A percentile compares a stretch with the other conserved stretches of the same genome.
phyloP scores from a whole-genome alignment of 2,329 filamentous ascomycete genomes.

The Neoscytalidium dimidiatum region DNA sequence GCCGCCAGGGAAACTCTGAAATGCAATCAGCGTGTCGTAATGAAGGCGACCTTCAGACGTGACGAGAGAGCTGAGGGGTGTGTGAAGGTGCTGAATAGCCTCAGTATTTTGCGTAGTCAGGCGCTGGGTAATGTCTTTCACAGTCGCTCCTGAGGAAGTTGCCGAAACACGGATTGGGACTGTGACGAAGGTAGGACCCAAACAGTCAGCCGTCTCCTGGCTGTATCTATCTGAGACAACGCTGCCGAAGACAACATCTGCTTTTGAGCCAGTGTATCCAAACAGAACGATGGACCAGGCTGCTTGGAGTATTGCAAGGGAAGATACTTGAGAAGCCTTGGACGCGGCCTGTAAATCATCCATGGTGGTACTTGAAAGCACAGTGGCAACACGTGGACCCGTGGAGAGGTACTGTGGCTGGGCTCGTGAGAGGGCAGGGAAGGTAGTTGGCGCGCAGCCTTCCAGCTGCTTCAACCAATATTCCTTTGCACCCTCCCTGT shows the following conservation, averaged over 20 bases:
- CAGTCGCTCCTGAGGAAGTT: neutral
- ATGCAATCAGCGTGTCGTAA: slow-evolving; percentile 16
- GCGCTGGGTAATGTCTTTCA: slow-evolving; percentile 10
- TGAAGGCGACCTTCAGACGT: slow-evolving; percentile 15
- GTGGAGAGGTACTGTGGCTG: neutral
- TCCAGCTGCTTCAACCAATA: slow-evolving; percentile 66
- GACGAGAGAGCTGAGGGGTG: slow-evolving; percentile 10
- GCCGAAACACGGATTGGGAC: slow-evolving; percentile 17
- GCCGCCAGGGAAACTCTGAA: slow-evolving; percentile 17
- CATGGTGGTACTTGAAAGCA: neutral
- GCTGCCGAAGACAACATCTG: slow-evolving; percentile 18
- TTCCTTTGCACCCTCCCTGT: slow-evolving; percentile 49
- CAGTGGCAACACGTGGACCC: slow-evolving; percentile 3
- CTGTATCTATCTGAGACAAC: slow-evolving; percentile 18
- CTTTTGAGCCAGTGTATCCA: slow-evolving; percentile 13
- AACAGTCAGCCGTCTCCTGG: slow-evolving; percentile 15
- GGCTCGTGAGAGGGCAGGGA: slow-evolving; percentile 29
- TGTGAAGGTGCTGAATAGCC: slow-evolving; percentile 16
- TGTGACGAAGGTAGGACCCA: slow-evolving; percentile 16
- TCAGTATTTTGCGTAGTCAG: slow-evolving; percentile 15
- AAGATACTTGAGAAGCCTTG: slow-evolving; percentile 9
- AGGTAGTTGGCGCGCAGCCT: slow-evolving; percentile 46
- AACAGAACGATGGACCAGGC: slow-evolving; percentile 17
- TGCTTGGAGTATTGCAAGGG: slow-evolving; percentile 14
- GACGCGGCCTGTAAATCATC: slow-evolving; percentile 8